A percentile compares a stretch with the other conserved stretches of the same genome.
Conservation (phyloP, 139 green algal species). For the Desmodesmus armatus region DNA sequence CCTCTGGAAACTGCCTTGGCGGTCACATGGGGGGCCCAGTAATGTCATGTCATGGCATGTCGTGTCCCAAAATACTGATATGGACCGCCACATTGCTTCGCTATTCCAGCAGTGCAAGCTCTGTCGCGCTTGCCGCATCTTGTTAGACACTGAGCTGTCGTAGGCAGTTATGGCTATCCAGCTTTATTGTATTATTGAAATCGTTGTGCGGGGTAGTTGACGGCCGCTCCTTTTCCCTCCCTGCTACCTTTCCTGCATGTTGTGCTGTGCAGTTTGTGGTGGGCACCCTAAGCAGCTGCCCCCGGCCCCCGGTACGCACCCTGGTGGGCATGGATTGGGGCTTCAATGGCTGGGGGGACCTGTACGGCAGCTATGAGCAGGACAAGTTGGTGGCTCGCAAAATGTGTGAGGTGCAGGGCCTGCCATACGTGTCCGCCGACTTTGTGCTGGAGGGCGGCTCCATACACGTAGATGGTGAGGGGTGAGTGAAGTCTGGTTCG, state of each 20-base stretch:
- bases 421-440: constrained; percentile 44
- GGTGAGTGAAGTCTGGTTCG: constrained; percentile 44
- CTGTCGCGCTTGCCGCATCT: background rate
- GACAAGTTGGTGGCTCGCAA: constrained; percentile 44
- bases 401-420: constrained; percentile 23
- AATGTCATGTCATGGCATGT: no score
- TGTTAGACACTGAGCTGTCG: no score
- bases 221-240: no score
- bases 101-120: background rate
- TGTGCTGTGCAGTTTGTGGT: constrained; percentile 31
- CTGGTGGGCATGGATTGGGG: constrained; percentile 54
- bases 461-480: constrained; percentile 72
- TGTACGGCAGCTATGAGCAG: constrained; percentile 44
- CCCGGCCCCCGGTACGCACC: constrained; percentile 10
- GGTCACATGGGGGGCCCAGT: no score
- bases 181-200: background rate
- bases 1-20: no score
- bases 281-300: constrained; percentile 19
- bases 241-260: no score
- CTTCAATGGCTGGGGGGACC: constrained; percentile 65
- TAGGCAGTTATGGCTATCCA: background rate
- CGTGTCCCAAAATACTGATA: no score
- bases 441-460: constrained; percentile 66
- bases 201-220: background rate
- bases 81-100: no score